Evolutionary conservation across 257 asterid species (phyloP), one percentile per base, ranked within the genome.

Genomic region (Paulownia fortunei): DNA sequence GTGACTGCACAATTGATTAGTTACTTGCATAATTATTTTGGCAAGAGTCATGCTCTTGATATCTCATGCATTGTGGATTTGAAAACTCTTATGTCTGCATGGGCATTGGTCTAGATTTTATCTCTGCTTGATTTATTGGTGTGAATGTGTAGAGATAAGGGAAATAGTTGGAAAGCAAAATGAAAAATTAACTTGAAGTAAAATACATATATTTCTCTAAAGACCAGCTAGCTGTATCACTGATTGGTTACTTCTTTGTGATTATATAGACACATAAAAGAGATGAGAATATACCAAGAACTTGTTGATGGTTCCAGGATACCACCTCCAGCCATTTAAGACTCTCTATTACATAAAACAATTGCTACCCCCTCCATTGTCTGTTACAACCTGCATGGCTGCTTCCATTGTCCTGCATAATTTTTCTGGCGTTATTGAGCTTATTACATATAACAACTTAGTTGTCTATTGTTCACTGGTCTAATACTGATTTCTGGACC

Each of bases 401-500:
- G n/a, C 24, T 34, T 62, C 46, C 26, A 7, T 61, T 15, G 36
- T 44, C 3, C 44, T 54, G 16, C 39, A 9, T 67, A 13, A 52
- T 41, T 36, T 52, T 21, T 39, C 16, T 18, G 30, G 46, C 55
- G 18, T 47, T 30, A 24, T 72, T 24, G 30, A 76, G 36, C 69
- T 61, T 76, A 2, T 19, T 78, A 8, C 64, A 19, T 69, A 23
- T 39, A 64, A 72, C 11, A 1, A 52, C 13, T 11, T 36, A 7
- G 12, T 59, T 27, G 16, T 13, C 16, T n/a, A 11, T 69, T 23
- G 1, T 49, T 51, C 5, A 30, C 3, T 71, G 0, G 36, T n/a
- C 51, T 77, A 16, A 36, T 13, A 36, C 37, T 74, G 69, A 61
- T 72, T 32, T 81, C 55, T 30, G 54, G 30, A 54, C 76, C 46